Conservation (phyloP, 352 stramenopile species). For the Globisporangium splendens region DNA sequence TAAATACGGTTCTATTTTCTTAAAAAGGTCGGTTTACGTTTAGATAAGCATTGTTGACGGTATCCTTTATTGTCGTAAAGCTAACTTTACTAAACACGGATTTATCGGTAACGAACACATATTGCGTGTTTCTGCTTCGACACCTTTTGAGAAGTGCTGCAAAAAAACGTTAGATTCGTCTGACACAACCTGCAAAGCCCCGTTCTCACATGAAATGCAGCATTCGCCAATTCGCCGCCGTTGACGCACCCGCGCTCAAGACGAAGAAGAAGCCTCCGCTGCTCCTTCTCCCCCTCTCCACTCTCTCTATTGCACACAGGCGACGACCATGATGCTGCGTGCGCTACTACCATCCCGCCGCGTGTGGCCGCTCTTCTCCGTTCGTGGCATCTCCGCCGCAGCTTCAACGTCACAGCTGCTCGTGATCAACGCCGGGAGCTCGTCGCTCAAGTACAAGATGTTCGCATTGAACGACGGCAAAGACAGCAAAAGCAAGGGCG, state of each 20-base stretch:
- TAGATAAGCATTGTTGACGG: too few relatives aligned
- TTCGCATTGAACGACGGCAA: conserved; percentile 39
- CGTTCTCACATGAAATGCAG: neutral
- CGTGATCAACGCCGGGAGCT: conserved; percentile 78
- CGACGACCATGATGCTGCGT: neutral
- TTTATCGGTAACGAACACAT: neutral
- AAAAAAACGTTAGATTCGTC: conserved; percentile 1
- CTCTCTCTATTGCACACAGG: neutral
- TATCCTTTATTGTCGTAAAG: neutral
- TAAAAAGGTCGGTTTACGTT: too few relatives aligned
- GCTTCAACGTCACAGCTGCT: conserved; percentile 33
- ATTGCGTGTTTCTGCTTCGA: conserved; percentile 1
- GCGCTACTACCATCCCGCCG: too few relatives aligned
- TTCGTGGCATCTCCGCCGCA: conserved; percentile 4
- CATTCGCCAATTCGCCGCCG: neutral
- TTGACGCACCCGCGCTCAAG: neutral
- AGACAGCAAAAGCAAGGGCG: conserved; percentile 18
- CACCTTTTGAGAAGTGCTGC: neutral
- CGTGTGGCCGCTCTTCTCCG: neutral
- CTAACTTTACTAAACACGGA: too few relatives aligned
- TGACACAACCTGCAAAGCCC: neutral
- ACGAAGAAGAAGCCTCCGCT: neutral
- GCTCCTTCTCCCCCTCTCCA: neutral
- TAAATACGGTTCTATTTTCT: too few relatives aligned
- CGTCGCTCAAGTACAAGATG: conserved; percentile 86